These are phyloP conservation scores for Mycosarcoma mackinlayi DNA, from an alignment of 1,284 basidiomycete genomes.

Conservation along the genomic window DNA sequence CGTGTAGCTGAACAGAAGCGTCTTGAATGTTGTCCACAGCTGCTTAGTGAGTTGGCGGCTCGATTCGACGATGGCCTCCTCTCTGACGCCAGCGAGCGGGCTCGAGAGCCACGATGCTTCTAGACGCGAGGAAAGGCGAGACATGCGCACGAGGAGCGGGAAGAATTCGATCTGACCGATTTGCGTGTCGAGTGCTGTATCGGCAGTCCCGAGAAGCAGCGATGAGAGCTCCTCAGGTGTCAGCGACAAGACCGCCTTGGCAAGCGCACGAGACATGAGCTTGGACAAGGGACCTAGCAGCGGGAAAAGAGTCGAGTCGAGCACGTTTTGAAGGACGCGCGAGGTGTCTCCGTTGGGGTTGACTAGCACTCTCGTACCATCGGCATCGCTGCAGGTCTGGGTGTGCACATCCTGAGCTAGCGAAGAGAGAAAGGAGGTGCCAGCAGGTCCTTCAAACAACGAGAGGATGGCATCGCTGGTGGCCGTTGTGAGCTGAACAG, in stretches of 20 bases:
- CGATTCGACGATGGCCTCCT: conserved; percentile 37
- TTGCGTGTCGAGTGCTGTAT: conserved; percentile 15
- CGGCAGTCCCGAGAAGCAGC: conserved; percentile 36
- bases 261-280: conserved; percentile 52
- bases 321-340: conserved; percentile 6
- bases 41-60: conserved; percentile 37
- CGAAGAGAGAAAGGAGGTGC: conserved; percentile 23
- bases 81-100: conserved; percentile 33
- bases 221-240: conserved; percentile 37
- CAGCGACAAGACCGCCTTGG: conserved; percentile 30
- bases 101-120: conserved; percentile 41
- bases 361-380: conserved; percentile 1
- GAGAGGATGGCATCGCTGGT: conserved; percentile 48
- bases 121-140: conserved; percentile 30
- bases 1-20: conserved; percentile 61
- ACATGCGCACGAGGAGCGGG: conserved; percentile 47
- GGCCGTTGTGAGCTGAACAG: conserved; percentile 36
- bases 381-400: neutral
- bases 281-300: conserved; percentile 61
- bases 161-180: conserved; percentile 21
- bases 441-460: conserved; percentile 42
- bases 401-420: conserved; percentile 27
- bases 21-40: conserved; percentile 64
- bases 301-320: conserved; percentile 45
- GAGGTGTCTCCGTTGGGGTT: conserved; percentile 16